Evolutionary conservation across 495 filamentous ascomycete species (phyloP), one percentile per base, ranked within the genome.

Genomic region (Elasticomyces elasticus): DNA sequence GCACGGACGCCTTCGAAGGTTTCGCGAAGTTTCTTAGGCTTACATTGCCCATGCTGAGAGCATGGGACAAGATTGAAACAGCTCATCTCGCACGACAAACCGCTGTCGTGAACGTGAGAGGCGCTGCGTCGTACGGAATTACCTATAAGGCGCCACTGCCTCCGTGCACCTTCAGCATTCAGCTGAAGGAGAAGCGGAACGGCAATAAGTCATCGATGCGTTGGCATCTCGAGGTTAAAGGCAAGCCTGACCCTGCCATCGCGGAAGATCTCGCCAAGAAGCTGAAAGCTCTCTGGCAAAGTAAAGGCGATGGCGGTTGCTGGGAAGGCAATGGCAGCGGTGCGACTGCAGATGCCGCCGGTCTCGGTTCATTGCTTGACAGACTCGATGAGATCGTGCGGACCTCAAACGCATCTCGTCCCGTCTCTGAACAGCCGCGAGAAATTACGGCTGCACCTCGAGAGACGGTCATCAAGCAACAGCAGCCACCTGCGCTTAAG

Each of bases 21-120:
- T 76, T 85, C 27, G 71, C 80, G 20, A 69, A 65, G 10, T 56
- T 76, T 27, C 72, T 89, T 26, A 62, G 69, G 0, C 64, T 79
- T 17, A 91, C 87, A 0, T 72, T 92, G 10, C 81, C 87, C 0
- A 66, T 94, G 4, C 72, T 89, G 19, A 72, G 71, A 20, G 80
- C 78, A n/a, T 67, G 95, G 10, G 79, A 79, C 31, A 65, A 63
- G 17, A 64, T 86, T 13, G 76, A 82, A 43, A 38, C n/a, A n/a
- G 28, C 17, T 25, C 28, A 52, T 9, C 7, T 26, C 31, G 28
- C 42, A 6, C 54, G 26, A 1, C 50, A 24, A 26, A 52, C 30
- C 5, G 4, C 52, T 0, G 25, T 46, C 23, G 45, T 66, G 9
- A 64, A 62, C 30, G 22, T 53, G 10, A 60, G 58, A 25, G 26